Percentiles rank a stretch among this genome's conserved stretches.
phyloP scores from a whole-genome alignment of 73 alveolate genomes.

The Tetrahymena thermophila region DNA sequence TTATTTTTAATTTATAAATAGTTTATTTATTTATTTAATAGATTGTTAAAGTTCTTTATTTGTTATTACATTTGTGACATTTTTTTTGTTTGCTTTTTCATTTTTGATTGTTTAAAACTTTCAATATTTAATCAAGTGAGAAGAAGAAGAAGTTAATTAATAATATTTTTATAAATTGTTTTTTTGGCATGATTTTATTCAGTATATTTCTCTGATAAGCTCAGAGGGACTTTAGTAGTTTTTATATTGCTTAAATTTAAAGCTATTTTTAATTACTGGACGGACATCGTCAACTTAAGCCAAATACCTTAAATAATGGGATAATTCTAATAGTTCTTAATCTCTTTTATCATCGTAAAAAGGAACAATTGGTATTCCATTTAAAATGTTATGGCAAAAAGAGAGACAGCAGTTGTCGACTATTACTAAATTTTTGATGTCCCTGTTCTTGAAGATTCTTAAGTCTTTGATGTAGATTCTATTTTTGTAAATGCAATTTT shows the following conservation, averaged over 20 bases:
- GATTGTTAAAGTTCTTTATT: too few species aligned
- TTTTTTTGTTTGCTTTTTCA: too few species aligned
- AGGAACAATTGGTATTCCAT: constrained; percentile 9
- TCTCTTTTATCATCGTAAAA: background rate
- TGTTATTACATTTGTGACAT: too few species aligned
- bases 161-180: too few species aligned
- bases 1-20: too few species aligned
- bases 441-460: background rate
- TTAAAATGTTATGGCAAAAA: background rate
- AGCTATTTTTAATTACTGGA: background rate
- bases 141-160: too few species aligned
- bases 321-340: background rate
- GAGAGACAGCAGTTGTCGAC: background rate
- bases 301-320: background rate
- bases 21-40: too few species aligned
- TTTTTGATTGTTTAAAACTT: too few species aligned
- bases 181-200: background rate
- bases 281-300: background rate
- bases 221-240: background rate
- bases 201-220: background rate
- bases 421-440: background rate
- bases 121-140: too few species aligned
- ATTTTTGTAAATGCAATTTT: background rate
- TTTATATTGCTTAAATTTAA: background rate
- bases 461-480: background rate